Base-by-base conservation (phyloP, 257 asterid genomes). In the Solanum corneliomulleri region DNA sequence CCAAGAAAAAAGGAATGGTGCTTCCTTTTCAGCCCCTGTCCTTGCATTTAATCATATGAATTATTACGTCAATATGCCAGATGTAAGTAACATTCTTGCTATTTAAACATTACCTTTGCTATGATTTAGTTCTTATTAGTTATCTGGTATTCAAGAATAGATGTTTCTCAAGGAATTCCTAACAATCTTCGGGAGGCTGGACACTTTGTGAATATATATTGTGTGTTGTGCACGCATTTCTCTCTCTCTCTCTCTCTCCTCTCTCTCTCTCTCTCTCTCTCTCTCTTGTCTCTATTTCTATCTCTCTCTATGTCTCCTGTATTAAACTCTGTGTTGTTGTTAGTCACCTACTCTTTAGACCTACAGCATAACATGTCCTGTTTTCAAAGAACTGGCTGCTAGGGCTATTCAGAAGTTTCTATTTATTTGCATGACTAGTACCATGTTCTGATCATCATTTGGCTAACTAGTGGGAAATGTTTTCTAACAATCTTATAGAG, bases 51-150 rank as follows among this genome's bases (percentile, higher is more conserved):
- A 94, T 86, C 98, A 93, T 84, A 94, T 97, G 88, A 94, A 95
- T 92, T 97, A 97, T 94, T 95, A 90, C 41, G 97, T 97, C 23
- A 98, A 94, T 87, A 95, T 95, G 98, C 98, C 99, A 13, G 91
- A 93, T 88, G 99, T 97, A 90, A 94, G 99, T 90, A 78, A 45
- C 44, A 39, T 78, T 81, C 72, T 42, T 85, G 29, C 37, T 42
- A 37, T 85, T 47, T 83, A 39, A 39, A 52, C 13, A 33, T 37
- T 58, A 72, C 52, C 29, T 7, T 87, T 60, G 7, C 20, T 16
- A 41, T 77, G 69, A 42, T 15, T 69, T 11, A 35, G 11, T 56
- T 7, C 77, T 49, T 64, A 11, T 47, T 45, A 21, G 5, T 47
- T 16, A 25, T 52, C 64, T 45, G n/a, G 84, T 78, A 44, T 44